Percentiles rank a stretch among this genome's conserved stretches.
phyloP scores from a whole-genome alignment of 2,329 filamentous ascomycete species.

The Trichophyton mentagrophytes region DNA sequence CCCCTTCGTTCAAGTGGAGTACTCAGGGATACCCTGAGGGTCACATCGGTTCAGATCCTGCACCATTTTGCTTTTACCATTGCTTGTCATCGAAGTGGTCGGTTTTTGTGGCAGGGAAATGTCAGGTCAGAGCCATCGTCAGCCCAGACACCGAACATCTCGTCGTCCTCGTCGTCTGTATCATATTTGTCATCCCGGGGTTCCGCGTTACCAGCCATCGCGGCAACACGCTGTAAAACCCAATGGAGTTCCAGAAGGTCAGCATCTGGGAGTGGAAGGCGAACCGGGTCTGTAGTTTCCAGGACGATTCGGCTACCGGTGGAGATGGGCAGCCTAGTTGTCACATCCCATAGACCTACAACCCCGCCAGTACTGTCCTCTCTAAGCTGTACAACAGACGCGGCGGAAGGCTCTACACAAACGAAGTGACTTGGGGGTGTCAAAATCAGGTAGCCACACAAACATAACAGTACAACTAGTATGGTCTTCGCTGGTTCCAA shows the following conservation, averaged over 20 bases:
- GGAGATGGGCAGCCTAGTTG: constrained; percentile 1
- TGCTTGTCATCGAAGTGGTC: too few relatives aligned
- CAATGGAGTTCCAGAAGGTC: constrained; percentile 8
- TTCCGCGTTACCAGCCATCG: constrained; percentile 6
- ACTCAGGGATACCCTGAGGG: background rate
- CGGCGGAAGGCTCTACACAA: background rate
- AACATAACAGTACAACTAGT: constrained; percentile 4
- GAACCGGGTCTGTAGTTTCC: background rate
- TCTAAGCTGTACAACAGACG: background rate
- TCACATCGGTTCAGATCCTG: too few relatives aligned
- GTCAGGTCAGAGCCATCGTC: too few relatives aligned
- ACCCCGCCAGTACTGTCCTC: background rate
- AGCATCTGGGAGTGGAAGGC: constrained; percentile 6
- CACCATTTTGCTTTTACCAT: too few relatives aligned
- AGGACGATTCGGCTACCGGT: background rate
- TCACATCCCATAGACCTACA: constrained; percentile 3
- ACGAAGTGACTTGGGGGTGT: background rate
- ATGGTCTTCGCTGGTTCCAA: background rate
- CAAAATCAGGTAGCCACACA: constrained; percentile 7
- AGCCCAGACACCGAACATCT: too few relatives aligned
- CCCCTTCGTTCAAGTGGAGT: background rate
- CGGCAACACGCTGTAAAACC: constrained; percentile 5
- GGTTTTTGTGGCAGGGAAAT: too few relatives aligned
- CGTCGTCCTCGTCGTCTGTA: constrained; percentile 7
- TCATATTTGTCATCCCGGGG: constrained; percentile 1